phyloP scores from a whole-genome alignment of 1,284 basidiomycete genomes.

The Ustilago loliicola region DNA sequence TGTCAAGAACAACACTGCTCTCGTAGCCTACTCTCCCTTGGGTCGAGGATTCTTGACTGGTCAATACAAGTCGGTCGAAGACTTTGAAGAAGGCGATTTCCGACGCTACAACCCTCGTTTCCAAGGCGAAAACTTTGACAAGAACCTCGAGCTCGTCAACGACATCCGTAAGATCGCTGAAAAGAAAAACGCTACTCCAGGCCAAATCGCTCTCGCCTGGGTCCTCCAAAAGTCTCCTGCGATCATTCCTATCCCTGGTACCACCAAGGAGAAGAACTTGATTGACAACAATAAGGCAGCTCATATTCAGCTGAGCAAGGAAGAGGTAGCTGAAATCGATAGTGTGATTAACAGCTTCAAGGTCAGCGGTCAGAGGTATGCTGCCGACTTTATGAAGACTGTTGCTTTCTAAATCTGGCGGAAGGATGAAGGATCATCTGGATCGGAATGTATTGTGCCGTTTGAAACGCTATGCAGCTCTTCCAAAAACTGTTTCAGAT shows the following conservation, averaged over 20 bases:
- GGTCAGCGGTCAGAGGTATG: constrained; percentile 46
- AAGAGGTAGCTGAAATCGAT: constrained; percentile 55
- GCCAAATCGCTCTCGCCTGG: constrained; percentile 60
- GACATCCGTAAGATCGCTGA: constrained; percentile 52
- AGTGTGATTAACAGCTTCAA: constrained; percentile 57
- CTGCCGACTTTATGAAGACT: constrained; percentile 17
- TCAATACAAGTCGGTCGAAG: constrained; percentile 34
- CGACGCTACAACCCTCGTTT: constrained; percentile 54
- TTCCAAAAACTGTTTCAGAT: background rate
- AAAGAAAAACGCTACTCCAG: constrained; percentile 54
- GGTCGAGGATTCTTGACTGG: constrained; percentile 58
- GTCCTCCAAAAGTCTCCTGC: constrained; percentile 28
- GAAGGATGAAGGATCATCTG: background rate
- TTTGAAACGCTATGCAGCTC: background rate
- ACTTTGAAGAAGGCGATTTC: constrained; percentile 55
- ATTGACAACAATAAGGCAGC: constrained; percentile 53
- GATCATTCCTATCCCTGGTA: constrained; percentile 55
- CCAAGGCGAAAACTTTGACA: constrained; percentile 49
- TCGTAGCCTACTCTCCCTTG: constrained; percentile 57
- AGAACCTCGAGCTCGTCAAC: constrained; percentile 55
- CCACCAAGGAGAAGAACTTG: constrained; percentile 52
- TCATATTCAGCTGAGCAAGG: constrained; percentile 27
- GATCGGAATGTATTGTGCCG: background rate
- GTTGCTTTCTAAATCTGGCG: constrained; percentile 41
- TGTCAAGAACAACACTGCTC: constrained; percentile 38